Conservation (phyloP, 805 yeast species). For the Naumovozyma castellii region DNA sequence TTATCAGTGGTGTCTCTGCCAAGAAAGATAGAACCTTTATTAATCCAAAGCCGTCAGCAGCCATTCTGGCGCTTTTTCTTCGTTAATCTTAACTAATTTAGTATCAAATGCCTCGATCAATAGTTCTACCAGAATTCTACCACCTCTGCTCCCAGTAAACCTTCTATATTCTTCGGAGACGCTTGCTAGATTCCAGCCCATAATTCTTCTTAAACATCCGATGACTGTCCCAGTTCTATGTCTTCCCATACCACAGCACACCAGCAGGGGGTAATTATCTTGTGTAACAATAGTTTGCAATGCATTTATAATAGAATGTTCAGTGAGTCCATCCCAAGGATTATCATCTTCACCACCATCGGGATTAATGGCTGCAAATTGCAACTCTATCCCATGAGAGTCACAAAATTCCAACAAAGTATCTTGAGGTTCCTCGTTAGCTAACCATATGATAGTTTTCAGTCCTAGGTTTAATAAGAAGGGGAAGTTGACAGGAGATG, state of each 20-base stretch:
- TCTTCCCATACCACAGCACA: conserved; percentile 97
- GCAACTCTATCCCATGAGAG: conserved; percentile 58
- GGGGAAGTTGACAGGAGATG: conserved; percentile 85
- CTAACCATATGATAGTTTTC: conserved; percentile 84
- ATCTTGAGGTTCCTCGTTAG: conserved; percentile 92
- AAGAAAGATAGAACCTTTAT: too few relatives aligned
- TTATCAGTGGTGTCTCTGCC: too few relatives aligned
- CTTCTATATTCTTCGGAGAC: conserved; percentile 90
- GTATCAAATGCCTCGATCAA: conserved; percentile 54
- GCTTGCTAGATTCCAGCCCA: conserved; percentile 94
- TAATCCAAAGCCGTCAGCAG: conserved; percentile 18
- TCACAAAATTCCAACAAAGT: conserved; percentile 75
- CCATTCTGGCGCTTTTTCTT: conserved; percentile 27
- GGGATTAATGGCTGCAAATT: conserved; percentile 73
- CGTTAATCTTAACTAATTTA: conserved; percentile 23
- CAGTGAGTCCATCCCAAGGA: conserved; percentile 95
- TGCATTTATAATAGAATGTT: conserved; percentile 69
- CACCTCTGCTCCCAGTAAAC: conserved; percentile 88
- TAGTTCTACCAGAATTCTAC: conserved; percentile 83
- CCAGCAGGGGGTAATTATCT: conserved; percentile 73
- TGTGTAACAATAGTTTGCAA: conserved; percentile 63
- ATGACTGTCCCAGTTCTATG: conserved; percentile 95
- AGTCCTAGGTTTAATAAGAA: conserved; percentile 67
- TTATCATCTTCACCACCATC: conserved; percentile 64
- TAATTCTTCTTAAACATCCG: conserved; percentile 84